phyloP scores from a whole-genome alignment of 306 rosid species.

The Erythrophleum fordii region DNA sequence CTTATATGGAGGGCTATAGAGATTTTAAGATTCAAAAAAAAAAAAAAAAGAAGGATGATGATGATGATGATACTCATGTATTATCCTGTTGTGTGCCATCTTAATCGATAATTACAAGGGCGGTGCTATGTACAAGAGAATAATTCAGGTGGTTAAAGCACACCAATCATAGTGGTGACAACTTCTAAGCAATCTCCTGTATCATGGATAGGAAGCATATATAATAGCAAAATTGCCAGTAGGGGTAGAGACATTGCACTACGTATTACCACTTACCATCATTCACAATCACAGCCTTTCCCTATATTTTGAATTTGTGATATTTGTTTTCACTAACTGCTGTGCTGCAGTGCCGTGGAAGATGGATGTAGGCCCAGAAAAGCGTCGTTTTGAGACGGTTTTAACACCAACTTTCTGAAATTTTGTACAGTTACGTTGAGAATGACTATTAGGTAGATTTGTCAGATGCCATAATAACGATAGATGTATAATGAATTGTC shows the following conservation, averaged over 20 bases:
- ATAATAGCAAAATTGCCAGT: constrained; percentile 44
- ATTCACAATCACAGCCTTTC: too few relatives aligned
- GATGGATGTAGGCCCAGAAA: constrained; percentile 3
- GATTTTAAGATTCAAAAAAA: neutral
- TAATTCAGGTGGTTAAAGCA: constrained; percentile 39
- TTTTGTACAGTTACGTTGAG: neutral
- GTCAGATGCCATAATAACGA: constrained; percentile 29
- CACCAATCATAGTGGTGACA: constrained; percentile 37
- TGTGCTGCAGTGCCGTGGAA: neutral
- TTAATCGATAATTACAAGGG: constrained; percentile 18
- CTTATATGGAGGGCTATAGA: too few relatives aligned
- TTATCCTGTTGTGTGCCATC: neutral
- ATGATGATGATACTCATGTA: too few relatives aligned
- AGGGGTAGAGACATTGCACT: constrained; percentile 41
- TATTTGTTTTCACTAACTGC: neutral
- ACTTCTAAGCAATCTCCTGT: constrained; percentile 33
- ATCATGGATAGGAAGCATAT: neutral
- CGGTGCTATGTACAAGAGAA: constrained; percentile 12
- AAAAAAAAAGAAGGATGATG: too few relatives aligned
- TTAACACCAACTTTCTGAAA: neutral
- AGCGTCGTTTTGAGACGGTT: neutral
- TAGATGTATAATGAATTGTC: neutral
- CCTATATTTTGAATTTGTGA: neutral
- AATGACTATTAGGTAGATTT: constrained; percentile 1
- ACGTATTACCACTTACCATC: neutral